Evolutionary conservation across 1,139 yeast genomes (phyloP).

Genomic region (Starmera stellimalicola): DNA sequence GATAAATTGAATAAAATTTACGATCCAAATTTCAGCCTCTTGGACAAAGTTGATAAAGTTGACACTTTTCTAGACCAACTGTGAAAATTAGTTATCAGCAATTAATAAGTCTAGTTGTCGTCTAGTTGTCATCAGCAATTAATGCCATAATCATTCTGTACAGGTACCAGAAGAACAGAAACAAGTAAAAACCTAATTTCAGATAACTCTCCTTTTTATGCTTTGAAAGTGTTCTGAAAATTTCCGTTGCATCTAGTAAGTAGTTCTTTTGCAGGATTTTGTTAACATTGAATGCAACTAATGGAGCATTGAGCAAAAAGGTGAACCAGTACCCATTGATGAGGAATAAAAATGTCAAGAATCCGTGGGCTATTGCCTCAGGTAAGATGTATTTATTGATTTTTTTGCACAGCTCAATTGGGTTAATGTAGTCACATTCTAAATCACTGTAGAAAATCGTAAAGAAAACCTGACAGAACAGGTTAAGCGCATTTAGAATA

Average conservation of each 20-base stretch:
- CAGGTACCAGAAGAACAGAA: conserved; percentile 90
- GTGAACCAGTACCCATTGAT: conserved; percentile 92
- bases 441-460: conserved; percentile 89
- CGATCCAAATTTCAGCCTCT: conserved; percentile 33
- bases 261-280: conserved; percentile 69
- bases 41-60: conserved; percentile 26
- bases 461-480: conserved; percentile 86
- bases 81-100: not conserved
- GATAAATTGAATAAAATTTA: conserved; percentile 22
- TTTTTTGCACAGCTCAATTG: conserved; percentile 91
- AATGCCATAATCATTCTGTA: conserved; percentile 96
- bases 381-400: conserved; percentile 86
- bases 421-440: conserved; percentile 93
- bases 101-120: not conserved
- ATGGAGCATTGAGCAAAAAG: conserved; percentile 76
- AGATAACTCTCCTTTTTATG: conserved; percentile 89
- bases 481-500: conserved; percentile 71
- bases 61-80: conserved; percentile 26
- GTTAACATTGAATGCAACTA: conserved; percentile 73
- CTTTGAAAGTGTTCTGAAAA: conserved; percentile 85
- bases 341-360: conserved; percentile 61
- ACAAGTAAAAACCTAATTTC: conserved; percentile 83
- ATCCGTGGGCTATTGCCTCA: conserved; percentile 79
- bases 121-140: conserved; percentile 34
- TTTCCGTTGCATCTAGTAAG: conserved; percentile 94